Conservation (phyloP, 768 basidiomycete species). For the Amyloporia xantha region DNA sequence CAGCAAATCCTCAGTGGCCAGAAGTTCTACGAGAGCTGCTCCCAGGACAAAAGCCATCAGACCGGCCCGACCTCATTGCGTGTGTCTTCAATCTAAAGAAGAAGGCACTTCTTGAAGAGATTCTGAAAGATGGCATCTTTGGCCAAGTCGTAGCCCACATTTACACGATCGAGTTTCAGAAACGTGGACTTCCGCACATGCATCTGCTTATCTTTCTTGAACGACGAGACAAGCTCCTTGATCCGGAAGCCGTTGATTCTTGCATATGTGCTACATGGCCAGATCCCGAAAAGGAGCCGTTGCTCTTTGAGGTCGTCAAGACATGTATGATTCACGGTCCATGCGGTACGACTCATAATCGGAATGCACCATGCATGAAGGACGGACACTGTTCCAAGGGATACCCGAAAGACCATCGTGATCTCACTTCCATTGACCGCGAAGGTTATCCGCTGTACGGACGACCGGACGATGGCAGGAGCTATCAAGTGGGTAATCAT, state of each 20-base stretch:
- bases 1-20: conserved; percentile 44
- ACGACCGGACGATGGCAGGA: conserved; percentile 28
- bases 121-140: conserved; percentile 36
- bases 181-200: conserved; percentile 47
- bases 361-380: conserved; percentile 30
- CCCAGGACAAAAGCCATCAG: conserved; percentile 28
- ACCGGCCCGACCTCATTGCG: conserved; percentile 42
- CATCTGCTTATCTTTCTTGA: conserved; percentile 43
- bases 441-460: conserved; percentile 36
- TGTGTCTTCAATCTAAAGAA: conserved; percentile 41
- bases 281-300: conserved; percentile 31
- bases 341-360: conserved; percentile 26
- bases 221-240: conserved; percentile 25
- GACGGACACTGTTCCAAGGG: conserved; percentile 35
- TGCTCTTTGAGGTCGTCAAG: conserved; percentile 34
- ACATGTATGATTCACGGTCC: conserved; percentile 45
- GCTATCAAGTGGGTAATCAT: conserved; percentile 18
- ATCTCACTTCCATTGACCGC: conserved; percentile 27
- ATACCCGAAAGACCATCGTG: conserved; percentile 36
- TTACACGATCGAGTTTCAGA: conserved; percentile 54
- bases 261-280: conserved; percentile 38
- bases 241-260: conserved; percentile 33
- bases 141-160: conserved; percentile 36
- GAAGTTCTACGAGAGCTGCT: conserved; percentile 26
- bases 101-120: conserved; percentile 24